A percentile compares a stretch with the other conserved stretches of the same genome.
These are phyloP conservation scores for Cystofilobasidium capitatum DNA, from an alignment of 768 basidiomycete species.

Conservation along the genomic window DNA sequence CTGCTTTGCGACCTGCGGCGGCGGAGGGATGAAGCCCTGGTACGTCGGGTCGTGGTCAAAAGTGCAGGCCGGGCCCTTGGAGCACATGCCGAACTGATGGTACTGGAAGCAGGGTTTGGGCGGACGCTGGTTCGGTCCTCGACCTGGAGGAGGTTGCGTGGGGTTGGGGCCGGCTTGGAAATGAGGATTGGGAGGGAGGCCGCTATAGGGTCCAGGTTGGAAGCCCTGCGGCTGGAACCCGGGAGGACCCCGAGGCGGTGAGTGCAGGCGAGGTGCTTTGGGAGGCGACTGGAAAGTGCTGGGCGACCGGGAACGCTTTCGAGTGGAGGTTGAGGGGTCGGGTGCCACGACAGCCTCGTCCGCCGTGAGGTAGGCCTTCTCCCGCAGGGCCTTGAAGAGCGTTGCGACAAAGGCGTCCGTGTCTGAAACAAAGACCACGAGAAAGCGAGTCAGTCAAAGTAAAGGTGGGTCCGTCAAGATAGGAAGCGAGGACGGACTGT, in stretches of 20 bases:
- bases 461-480: conserved; percentile 21
- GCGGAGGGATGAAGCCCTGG: conserved; percentile 42
- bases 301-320: not conserved
- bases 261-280: not conserved
- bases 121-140: not conserved
- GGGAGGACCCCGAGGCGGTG: not conserved
- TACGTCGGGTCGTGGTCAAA: conserved; percentile 80
- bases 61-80: conserved; percentile 77
- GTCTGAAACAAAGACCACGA: conserved; percentile 47
- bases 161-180: not conserved
- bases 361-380: conserved; percentile 30
- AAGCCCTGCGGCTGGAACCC: not conserved
- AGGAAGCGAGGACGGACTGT: conserved; percentile 47
- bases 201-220: too few relatives aligned
- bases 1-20: not conserved
- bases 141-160: not conserved
- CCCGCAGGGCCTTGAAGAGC: conserved; percentile 62
- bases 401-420: conserved; percentile 63
- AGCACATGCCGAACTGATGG: conserved; percentile 74
- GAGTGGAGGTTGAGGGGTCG: not conserved
- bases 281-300: not conserved
- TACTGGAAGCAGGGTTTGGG: conserved; percentile 15
- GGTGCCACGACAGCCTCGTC: too few relatives aligned
- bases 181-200: not conserved
- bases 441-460: not conserved